These are phyloP conservation scores for Grifola frondosa DNA, from an alignment of 1,284 basidiomycete genomes.

Conservation along the genomic window DNA sequence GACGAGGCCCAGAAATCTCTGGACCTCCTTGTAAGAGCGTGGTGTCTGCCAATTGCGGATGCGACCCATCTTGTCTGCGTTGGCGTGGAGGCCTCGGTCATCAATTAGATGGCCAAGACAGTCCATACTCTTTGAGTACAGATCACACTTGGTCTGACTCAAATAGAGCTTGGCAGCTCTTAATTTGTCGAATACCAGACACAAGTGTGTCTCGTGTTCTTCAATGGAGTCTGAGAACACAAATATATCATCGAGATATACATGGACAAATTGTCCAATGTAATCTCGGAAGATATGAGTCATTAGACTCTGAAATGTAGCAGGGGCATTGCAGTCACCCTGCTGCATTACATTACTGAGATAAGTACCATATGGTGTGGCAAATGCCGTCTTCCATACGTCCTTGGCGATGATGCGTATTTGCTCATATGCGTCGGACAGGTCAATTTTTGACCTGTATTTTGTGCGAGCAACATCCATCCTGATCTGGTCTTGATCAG, in stretches of 20 bases:
- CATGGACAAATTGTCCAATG: slow-evolving; percentile 30
- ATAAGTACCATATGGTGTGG: slow-evolving; percentile 26
- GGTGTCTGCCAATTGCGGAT: slow-evolving; percentile 27
- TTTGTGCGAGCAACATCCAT: slow-evolving; percentile 21
- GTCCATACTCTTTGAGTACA: slow-evolving; percentile 24
- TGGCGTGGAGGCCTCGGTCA: slow-evolving; percentile 27
- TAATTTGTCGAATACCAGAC: slow-evolving; percentile 23
- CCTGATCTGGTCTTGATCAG: slow-evolving; percentile 32
- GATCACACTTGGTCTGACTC: slow-evolving; percentile 21
- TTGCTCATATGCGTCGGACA: slow-evolving; percentile 31
- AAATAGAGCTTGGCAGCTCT: slow-evolving; percentile 24
- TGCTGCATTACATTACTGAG: slow-evolving; percentile 33
- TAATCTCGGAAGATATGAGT: slow-evolving; percentile 29
- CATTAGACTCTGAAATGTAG: slow-evolving; percentile 36
- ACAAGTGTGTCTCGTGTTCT: slow-evolving; percentile 32
- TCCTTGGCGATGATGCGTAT: slow-evolving; percentile 20
- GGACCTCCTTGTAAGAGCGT: slow-evolving; percentile 34
- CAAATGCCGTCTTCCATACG: slow-evolving; percentile 24
- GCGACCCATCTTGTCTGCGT: slow-evolving; percentile 24
- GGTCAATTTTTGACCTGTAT: slow-evolving; percentile 30
- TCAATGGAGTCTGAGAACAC: slow-evolving; percentile 27
- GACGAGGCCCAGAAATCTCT: slow-evolving; percentile 38
- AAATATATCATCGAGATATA: slow-evolving; percentile 38
- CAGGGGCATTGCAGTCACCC: slow-evolving; percentile 34
- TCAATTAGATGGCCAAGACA: slow-evolving; percentile 33